A percentile compares a stretch with the other conserved stretches of the same genome.
Conservation (phyloP, 768 basidiomycete species). For the Candolleomyces efflorescens region DNA sequence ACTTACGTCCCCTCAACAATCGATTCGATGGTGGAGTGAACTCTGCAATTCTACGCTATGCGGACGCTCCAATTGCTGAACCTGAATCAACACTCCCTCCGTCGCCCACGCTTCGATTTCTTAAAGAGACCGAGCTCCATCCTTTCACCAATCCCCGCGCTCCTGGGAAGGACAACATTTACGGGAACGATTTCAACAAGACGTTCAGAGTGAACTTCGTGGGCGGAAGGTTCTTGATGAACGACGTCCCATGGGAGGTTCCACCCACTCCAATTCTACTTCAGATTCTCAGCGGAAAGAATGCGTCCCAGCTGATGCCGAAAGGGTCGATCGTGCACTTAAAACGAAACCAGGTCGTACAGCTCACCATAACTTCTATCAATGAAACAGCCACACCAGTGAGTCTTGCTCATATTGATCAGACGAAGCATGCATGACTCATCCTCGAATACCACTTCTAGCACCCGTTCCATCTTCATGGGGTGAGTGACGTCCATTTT, state of each 20-base stretch:
- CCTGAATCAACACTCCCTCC: constrained; percentile 41
- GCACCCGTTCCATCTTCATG: constrained; percentile 48
- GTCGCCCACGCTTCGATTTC: constrained; percentile 22
- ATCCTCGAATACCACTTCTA: neutral
- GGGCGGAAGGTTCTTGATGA: constrained; percentile 19
- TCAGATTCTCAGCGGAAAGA: constrained; percentile 39
- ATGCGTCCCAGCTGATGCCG: constrained; percentile 31
- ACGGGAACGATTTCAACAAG: constrained; percentile 36
- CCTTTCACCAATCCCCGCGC: constrained; percentile 22
- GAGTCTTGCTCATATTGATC: too few species aligned
- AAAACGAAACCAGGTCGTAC: too few species aligned
- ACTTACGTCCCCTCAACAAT: constrained; percentile 1
- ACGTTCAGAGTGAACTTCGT: constrained; percentile 21
- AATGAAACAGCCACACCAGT: too few species aligned
- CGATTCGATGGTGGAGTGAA: constrained; percentile 35
- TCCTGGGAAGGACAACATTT: constrained; percentile 31
- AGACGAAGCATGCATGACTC: too few species aligned
- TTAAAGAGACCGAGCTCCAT: constrained; percentile 31
- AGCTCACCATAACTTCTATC: too few species aligned
- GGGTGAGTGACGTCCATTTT: constrained; percentile 25
- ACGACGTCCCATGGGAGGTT: constrained; percentile 19
- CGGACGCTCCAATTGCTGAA: constrained; percentile 32
- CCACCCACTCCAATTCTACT: constrained; percentile 39
- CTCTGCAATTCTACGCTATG: constrained; percentile 51
- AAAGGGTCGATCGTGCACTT: too few species aligned